Percentiles rank a stretch among this genome's conserved stretches.
These are phyloP conservation scores for Pseudognaphalium luteoalbum DNA, from an alignment of 129 eudicot species.

Conservation along the genomic window DNA sequence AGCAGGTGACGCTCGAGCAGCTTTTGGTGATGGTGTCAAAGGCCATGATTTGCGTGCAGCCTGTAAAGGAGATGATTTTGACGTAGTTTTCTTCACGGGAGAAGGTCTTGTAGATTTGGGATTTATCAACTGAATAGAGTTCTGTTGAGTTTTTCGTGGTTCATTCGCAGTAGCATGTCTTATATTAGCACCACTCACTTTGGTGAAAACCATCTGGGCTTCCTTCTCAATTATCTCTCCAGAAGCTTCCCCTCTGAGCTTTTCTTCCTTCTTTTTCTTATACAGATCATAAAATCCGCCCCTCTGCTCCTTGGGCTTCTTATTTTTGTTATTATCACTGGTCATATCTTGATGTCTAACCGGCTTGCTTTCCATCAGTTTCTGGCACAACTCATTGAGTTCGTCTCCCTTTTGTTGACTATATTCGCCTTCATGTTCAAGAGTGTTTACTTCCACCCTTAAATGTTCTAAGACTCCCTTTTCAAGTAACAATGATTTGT, in stretches of 20 bases:
- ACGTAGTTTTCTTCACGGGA: slow-evolving; percentile 47
- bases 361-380: slow-evolving; percentile 71
- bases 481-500: slow-evolving; percentile 35
- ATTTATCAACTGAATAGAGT: slow-evolving; percentile 32
- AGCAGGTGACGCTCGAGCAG: slow-evolving; percentile 32
- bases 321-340: slow-evolving; percentile 39
- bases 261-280: slow-evolving; percentile 77
- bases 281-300: slow-evolving; percentile 60
- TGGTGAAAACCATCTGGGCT: slow-evolving; percentile 47
- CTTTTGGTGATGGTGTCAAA: slow-evolving; percentile 58
- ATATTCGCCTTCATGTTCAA: slow-evolving; percentile 50
- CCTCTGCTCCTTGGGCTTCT: slow-evolving; percentile 46
- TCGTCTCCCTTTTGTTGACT: slow-evolving; percentile 78
- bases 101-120: slow-evolving; percentile 52
- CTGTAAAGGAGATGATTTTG: slow-evolving; percentile 60
- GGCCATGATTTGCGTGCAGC: slow-evolving; percentile 92
- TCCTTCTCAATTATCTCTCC: slow-evolving; percentile 61
- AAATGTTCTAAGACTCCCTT: slow-evolving; percentile 27
- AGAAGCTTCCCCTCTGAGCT: slow-evolving; percentile 52
- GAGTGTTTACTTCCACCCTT: slow-evolving; percentile 32
- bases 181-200: slow-evolving; percentile 41
- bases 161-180: slow-evolving; percentile 35
- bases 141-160: slow-evolving; percentile 46
- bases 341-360: slow-evolving; percentile 34
- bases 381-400: slow-evolving; percentile 57